Conservation (phyloP, 805 yeast genomes). For the Starmerella sirachaensis region DNA sequence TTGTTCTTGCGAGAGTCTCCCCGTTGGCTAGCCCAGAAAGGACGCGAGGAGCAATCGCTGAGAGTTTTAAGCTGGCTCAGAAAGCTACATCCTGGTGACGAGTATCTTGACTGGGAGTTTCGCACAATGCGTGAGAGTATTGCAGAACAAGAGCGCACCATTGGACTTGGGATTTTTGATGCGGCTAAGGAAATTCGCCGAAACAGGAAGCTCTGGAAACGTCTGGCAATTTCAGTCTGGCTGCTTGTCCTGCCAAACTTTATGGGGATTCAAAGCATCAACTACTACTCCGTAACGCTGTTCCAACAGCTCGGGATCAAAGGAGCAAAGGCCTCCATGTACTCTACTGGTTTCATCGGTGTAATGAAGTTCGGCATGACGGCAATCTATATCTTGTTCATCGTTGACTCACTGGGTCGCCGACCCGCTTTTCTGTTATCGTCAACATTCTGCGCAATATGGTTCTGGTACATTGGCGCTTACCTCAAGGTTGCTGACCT, state of each 20-base stretch:
- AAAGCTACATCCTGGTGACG: conserved; percentile 10
- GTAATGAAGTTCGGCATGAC: conserved; percentile 10
- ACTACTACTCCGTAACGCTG: conserved; percentile 9
- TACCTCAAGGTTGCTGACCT: conserved; percentile 7
- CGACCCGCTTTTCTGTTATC: conserved; percentile 10
- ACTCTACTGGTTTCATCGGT: conserved; percentile 12
- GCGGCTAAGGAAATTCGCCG: conserved; percentile 4
- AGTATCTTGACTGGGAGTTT: conserved; percentile 15
- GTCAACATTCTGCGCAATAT: conserved; percentile 5
- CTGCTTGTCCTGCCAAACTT: conserved; percentile 10
- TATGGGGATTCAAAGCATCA: conserved; percentile 14
- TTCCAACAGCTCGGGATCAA: conserved; percentile 10
- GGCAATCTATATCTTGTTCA: conserved; percentile 7
- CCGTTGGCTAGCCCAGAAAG: conserved; percentile 30
- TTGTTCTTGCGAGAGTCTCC: conserved; percentile 32
- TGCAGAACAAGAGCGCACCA: conserved; percentile 2
- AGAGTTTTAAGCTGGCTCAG: conserved; percentile 8
- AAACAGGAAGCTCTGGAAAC: conserved; percentile 4
- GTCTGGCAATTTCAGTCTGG: conserved; percentile 6
- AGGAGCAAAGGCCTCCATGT: conserved; percentile 12
- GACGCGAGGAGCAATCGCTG: conserved; percentile 12
- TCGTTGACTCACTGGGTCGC: conserved; percentile 7
- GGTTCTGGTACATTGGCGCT: conserved; percentile 14
- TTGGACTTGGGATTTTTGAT: conserved; percentile 8
- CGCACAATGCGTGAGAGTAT: conserved; percentile 8